Percentiles rank a stretch among this genome's conserved stretches.
Evolutionary conservation across 192 early-diverging fungal species (phyloP).

Genomic region (Jimgerdemannia lactiflua): DNA sequence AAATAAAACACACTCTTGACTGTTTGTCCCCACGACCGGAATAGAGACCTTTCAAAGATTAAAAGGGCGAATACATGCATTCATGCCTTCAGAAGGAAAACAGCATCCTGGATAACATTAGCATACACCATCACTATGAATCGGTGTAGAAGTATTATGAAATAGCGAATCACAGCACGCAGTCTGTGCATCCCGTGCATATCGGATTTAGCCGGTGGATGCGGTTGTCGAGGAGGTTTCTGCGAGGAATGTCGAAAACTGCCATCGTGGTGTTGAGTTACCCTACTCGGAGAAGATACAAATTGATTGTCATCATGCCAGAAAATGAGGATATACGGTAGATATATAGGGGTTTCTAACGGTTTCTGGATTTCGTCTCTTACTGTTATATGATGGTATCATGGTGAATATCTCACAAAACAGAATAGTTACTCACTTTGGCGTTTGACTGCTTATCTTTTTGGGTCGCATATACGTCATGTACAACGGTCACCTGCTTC

Average conservation of each 20-base stretch:
- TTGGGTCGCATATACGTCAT: neutral
- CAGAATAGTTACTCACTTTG: neutral
- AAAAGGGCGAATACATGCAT: too few relatives aligned
- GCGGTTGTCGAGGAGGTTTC: neutral
- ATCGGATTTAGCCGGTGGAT: neutral
- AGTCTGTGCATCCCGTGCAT: too few relatives aligned
- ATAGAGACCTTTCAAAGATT: too few relatives aligned
- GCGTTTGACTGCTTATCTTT: neutral
- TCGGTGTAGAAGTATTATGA: too few relatives aligned
- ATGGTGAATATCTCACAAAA: too few relatives aligned
- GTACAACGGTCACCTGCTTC: slow-evolving; percentile 56
- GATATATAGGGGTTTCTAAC: neutral
- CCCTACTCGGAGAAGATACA: neutral
- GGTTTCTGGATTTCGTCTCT: neutral
- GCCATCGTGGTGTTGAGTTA: neutral
- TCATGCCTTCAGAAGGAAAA: too few relatives aligned
- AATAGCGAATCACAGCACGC: too few relatives aligned
- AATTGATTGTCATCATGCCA: neutral
- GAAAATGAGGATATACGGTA: too few relatives aligned
- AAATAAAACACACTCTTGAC: too few relatives aligned
- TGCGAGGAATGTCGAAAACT: neutral
- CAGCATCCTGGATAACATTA: too few relatives aligned
- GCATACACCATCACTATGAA: too few relatives aligned
- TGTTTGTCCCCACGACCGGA: too few relatives aligned
- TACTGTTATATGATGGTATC: neutral